Base-by-base conservation (phyloP, 257 asterid species). In the Orobanche coerulescens region DNA sequence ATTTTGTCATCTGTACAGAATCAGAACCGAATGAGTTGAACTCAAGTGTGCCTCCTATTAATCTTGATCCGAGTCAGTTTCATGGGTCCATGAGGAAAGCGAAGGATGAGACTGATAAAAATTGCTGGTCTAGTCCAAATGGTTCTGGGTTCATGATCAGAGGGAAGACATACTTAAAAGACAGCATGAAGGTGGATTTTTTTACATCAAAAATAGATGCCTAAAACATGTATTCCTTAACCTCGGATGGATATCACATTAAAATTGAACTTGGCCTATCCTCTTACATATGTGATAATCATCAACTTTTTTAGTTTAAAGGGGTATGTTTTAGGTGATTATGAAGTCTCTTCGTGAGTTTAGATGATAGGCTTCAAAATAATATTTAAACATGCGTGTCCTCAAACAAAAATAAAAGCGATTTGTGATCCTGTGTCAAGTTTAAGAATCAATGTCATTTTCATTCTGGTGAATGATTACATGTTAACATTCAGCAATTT, bases 71-170 rank as follows among this genome's bases (percentile, higher is more conserved):
- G 43, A 64, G 67, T 61, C 82, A 73, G 71, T 78, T 93, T 73
- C 77, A 73, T 68, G 97, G 99, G 59, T 72, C 87, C 71, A 76
- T 93, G 99, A 75, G 75, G 71, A 84, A 51, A 69, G 95, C 90
- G 23, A 83, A 83, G 72, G 82, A 84, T 72, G 99, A 78, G 54
- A 67, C 65, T 62, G 95, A 85, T 73, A 76, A 69, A 65, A 84
- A 85, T 71, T 89, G 97, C 82, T 93, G 99, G 99, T 80, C 80
- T 47, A 75, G 84, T 55, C 99, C 94, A 6, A 84, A 82, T 77
- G 99, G 97, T 59, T 74, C 94, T 59, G 97, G 94, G 23, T 93
- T 93, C 81, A 80, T 84, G 97, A 74, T 93, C 73, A 83, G 99
- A 76, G 99, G 99, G 73, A 85, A 84, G 73, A 80, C 94, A 53